A percentile compares a stretch with the other conserved stretches of the same genome.
Conservation (phyloP, 805 yeast genomes). For the Lipomyces kockii region DNA sequence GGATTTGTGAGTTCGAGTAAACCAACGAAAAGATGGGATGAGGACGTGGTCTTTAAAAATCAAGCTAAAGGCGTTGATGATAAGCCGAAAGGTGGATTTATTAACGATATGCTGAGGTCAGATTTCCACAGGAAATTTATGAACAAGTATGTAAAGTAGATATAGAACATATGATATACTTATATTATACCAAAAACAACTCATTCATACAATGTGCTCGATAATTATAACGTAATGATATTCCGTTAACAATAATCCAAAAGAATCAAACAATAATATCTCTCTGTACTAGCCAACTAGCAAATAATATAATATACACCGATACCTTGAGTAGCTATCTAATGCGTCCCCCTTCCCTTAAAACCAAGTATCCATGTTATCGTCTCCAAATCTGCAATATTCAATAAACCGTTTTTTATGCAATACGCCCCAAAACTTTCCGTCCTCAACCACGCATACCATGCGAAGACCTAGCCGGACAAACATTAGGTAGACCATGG, state of each 20-base stretch:
- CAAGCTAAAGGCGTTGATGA: slow-evolving; percentile 43
- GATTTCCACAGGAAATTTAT: slow-evolving; percentile 48
- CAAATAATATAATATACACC: neutral
- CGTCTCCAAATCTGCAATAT: slow-evolving; percentile 43
- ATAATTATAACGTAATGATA: neutral
- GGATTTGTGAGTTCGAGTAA: slow-evolving; percentile 19
- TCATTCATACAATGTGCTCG: neutral
- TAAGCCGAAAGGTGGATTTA: slow-evolving; percentile 38
- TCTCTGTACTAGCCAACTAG: neutral
- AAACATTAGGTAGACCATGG: slow-evolving; percentile 57
- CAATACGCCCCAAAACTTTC: slow-evolving; percentile 56
- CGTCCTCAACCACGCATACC: slow-evolving; percentile 54
- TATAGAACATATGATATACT: neutral
- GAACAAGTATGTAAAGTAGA: slow-evolving; percentile 42
- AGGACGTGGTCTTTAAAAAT: slow-evolving; percentile 45
- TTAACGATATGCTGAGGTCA: slow-evolving; percentile 47
- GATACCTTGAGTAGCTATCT: neutral
- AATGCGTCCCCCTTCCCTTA: slow-evolving; percentile 4
- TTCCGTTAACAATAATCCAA: neutral
- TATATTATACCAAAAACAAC: neutral
- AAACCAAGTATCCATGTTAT: slow-evolving; percentile 35
- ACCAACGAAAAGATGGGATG: slow-evolving; percentile 41
- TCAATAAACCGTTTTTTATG: slow-evolving; percentile 61
- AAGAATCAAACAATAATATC: neutral
- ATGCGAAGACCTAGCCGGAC: slow-evolving; percentile 57